A percentile compares a stretch with the other conserved stretches of the same genome.
These are phyloP conservation scores for Trichoderma koningii DNA, from an alignment of 2,329 filamentous ascomycete genomes.

Conservation along the genomic window DNA sequence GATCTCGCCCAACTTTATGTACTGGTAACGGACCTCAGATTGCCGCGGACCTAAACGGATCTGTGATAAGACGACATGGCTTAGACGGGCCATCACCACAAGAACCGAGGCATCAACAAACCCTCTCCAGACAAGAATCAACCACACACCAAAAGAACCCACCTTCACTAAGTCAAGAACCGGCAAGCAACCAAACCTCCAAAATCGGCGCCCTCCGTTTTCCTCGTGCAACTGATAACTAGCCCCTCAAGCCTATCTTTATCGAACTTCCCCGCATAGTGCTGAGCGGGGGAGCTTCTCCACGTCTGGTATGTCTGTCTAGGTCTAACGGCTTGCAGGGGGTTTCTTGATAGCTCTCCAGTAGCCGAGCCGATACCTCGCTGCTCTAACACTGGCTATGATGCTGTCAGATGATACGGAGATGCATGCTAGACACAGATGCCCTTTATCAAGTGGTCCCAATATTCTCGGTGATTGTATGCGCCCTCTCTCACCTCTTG, in stretches of 20 bases:
- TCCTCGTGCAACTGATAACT: neutral
- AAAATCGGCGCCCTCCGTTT: constrained; percentile 3
- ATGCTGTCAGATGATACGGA: neutral
- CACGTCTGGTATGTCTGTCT: neutral
- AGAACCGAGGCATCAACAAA: neutral
- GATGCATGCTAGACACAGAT: neutral
- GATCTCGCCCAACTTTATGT: no score
- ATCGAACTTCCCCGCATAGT: constrained; percentile 21
- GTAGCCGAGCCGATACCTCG: no score
- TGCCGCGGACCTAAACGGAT: no score
- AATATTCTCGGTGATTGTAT: neutral
- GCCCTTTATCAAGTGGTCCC: constrained; percentile 10
- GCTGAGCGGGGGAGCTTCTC: constrained; percentile 13
- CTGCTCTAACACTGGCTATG: neutral
- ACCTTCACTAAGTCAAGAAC: neutral
- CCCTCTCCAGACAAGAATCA: neutral
- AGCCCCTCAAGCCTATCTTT: constrained; percentile 10
- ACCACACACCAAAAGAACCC: neutral
- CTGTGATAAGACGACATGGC: no score
- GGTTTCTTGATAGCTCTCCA: no score
- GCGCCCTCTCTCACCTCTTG: constrained; percentile 13
- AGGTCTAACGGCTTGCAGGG: constrained; percentile 6
- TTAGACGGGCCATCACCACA: no score
- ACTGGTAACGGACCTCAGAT: no score
- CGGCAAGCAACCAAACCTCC: constrained; percentile 10